phyloP scores from a whole-genome alignment of 2,329 filamentous ascomycete genomes.

The Blumeriella jaapii region DNA sequence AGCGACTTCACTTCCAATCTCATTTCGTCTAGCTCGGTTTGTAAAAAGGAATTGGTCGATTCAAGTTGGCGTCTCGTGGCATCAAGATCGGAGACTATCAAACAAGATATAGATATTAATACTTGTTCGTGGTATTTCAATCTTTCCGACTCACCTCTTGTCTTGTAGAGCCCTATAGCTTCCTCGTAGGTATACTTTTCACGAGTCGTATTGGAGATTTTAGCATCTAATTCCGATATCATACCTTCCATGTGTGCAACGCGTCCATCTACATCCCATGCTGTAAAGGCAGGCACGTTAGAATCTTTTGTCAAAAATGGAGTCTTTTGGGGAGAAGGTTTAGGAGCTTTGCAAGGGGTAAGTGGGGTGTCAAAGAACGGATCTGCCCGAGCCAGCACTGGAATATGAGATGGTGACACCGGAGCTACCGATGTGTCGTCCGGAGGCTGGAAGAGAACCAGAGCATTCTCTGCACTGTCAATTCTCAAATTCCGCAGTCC shows the following conservation, averaged over 20 bases:
- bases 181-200: conserved; percentile 64
- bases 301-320: conserved; percentile 61
- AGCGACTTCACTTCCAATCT: conserved; percentile 29
- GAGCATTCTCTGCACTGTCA: conserved; percentile 16
- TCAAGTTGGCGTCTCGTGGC: conserved; percentile 23
- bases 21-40: conserved; percentile 55
- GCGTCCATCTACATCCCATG: conserved; percentile 68
- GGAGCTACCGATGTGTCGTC: conserved; percentile 21
- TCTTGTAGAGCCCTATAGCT: conserved; percentile 61
- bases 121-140: too few species aligned
- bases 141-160: conserved; percentile 33
- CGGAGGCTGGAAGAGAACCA: conserved; percentile 20
- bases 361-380: conserved; percentile 15
- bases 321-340: conserved; percentile 30
- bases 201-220: conserved; percentile 56
- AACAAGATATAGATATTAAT: conserved; percentile 2
- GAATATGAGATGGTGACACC: conserved; percentile 27
- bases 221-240: conserved; percentile 59
- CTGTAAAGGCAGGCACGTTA: conserved; percentile 53
- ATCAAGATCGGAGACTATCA: conserved; percentile 38
- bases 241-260: conserved; percentile 67
- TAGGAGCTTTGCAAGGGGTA: conserved; percentile 33
- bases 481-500: conserved; percentile 15
- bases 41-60: conserved; percentile 39
- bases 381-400: conserved; percentile 22